Base-by-base conservation (phyloP, 306 rosid genomes). In the Cyclanthera cordifolia region DNA sequence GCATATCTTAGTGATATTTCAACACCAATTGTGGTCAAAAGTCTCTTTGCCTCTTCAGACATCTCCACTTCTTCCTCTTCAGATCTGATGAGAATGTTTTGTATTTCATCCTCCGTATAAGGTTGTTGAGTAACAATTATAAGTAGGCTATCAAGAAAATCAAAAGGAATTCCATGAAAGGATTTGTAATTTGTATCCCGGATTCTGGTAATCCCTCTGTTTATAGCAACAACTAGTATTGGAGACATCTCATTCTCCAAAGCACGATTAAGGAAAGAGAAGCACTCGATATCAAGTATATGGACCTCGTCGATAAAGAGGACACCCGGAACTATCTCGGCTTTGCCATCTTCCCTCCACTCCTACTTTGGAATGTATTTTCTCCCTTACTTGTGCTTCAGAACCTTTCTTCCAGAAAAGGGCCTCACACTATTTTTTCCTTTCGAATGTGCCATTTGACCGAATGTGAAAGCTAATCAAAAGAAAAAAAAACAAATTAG, bases 271-370 rank as follows among this genome's bases (percentile, higher is more conserved):
- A 93, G 87, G 70, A 86, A 90, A 39, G 96, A 93, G 76, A 90
- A 93, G 84, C 99, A 93, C 72, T 93, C 99, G 1, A 93, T 89
- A 81, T 93, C 96, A 69, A 93, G 96, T 95, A 93, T 93, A 81
- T 90, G 95, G 68, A 93, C 96, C 87, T 93, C 99, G 21, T 93
- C 95, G 9, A 93, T 93, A 78, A 93, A 93, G 70, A 93, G 95
- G 51, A 93, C 95, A 27, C 99, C 99, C 0, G 99, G 99, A 37
- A 93, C 90, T 49, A 93, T 90, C 77, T 93, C 99, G 14, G 99
- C 99, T 76, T 93, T 90, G 75, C 96, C 96, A 84, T 93, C 99
- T 76, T 93, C 96, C 73, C 88, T 87, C 99, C 99, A 93, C 73
- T 93, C 96, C 98, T 47, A 93, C 98, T 77, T 93, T 93, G 17